Evolutionary conservation across 75 land plant genomes (phyloP).

Genomic region (Ceratopteris richardii): DNA sequence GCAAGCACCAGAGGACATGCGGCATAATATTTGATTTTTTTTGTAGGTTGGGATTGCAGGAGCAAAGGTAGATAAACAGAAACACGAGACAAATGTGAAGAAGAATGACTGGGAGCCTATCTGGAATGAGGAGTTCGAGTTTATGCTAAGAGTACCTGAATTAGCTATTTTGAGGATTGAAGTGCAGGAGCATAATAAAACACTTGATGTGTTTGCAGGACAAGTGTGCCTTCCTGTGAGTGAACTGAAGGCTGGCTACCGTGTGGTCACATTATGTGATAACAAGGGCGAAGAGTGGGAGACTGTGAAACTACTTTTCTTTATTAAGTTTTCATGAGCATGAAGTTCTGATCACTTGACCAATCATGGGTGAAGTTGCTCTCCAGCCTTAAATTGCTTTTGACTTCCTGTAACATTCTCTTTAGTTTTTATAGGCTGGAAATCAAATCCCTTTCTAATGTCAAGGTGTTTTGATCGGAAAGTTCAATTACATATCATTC

Average conservation of each 20-base stretch:
- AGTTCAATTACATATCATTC: no score
- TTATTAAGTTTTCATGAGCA: no score
- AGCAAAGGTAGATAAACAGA: constrained; percentile 42
- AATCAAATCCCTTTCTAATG: no score
- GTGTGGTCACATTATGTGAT: constrained; percentile 43
- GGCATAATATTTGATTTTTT: no score
- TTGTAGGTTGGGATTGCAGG: constrained; percentile 59
- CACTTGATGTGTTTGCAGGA: constrained; percentile 60
- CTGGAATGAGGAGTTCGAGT: constrained; percentile 50
- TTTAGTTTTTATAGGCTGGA: no score
- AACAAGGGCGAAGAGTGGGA: constrained; percentile 32
- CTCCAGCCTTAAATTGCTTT: no score
- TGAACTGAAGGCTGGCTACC: constrained; percentile 47
- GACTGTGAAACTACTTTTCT: constrained; percentile 32
- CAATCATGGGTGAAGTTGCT: no score
- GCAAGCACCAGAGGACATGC: no score
- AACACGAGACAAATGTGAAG: constrained; percentile 36
- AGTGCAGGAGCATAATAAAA: constrained; percentile 50
- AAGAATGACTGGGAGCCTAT: constrained; percentile 52
- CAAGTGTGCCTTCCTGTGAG: constrained; percentile 57
- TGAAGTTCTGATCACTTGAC: no score
- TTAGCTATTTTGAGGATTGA: constrained; percentile 55
- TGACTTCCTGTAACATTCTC: no score
- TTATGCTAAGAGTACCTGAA: constrained; percentile 52
- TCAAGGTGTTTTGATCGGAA: no score